Evolutionary conservation across 768 basidiomycete species (phyloP), one percentile per base, ranked within the genome.

Genomic region (Daedaleopsis sinensis): DNA sequence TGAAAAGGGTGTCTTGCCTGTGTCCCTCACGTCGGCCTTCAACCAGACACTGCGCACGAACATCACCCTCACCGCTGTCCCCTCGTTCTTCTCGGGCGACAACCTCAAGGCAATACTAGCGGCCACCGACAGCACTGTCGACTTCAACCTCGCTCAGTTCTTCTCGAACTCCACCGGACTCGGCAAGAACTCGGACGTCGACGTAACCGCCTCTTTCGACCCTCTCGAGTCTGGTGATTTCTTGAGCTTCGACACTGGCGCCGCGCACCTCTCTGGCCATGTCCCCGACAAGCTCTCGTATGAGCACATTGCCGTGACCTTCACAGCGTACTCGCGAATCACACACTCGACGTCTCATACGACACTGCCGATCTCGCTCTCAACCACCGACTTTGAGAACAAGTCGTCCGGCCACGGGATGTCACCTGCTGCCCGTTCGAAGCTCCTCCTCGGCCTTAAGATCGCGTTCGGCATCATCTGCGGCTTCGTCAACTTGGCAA

Each of bases 331-430:
- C 72, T 89, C 87, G 36, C 76, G 71, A 39, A 57, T 80, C 19
- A 90, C 86, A 2, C 90, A 87, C 65, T 88, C 90, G 16, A 89
- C 84, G 1, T 92, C 90, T 19, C 88, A 90, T 67, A 79, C 88
- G 1, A 81, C 65, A 57, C 77, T 91, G 18, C 72, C 79, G 1
- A 76, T 92, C 35, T 76, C 80, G 56, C 71, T 87, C 58, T 71
- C 80, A 46, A 65, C 77, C 37, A 57, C 70, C 48, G 72, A 77
- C 59, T 73, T 75, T 64, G 73, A 73, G 23, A 76, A 82, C 24
- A 52, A 62, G 38, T 35, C 63, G 4, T 71, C 71, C n/a, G 49
- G 75, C 0, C 12, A 21, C 16, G 75, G 75, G 0, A 70, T 80
- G 5, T 80, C 81, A 15, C 71, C 75, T 5, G 71, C 77, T 15